Percentiles rank a stretch among this genome's conserved stretches.
These are phyloP conservation scores for Adenanthera pavonina DNA, from an alignment of 306 rosid species.

Conservation along the genomic window DNA sequence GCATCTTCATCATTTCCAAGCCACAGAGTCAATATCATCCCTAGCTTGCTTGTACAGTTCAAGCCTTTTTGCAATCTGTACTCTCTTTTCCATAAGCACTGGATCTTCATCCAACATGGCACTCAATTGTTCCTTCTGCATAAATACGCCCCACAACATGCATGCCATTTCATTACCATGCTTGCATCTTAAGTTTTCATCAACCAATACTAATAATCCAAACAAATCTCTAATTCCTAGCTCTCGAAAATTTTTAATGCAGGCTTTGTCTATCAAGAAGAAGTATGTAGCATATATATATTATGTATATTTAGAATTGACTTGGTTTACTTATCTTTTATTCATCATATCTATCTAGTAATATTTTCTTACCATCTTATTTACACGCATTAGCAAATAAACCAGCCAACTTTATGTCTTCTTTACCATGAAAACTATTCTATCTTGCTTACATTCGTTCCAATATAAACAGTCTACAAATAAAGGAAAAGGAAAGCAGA, in stretches of 20 bases:
- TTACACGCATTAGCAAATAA: not conserved
- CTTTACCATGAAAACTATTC: constrained; percentile 1
- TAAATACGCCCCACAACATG: constrained; percentile 24
- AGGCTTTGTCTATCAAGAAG: not conserved
- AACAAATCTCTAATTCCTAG: not conserved
- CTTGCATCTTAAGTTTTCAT: not conserved
- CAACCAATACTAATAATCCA: not conserved
- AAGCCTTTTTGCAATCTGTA: constrained; percentile 80
- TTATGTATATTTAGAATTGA: not conserved
- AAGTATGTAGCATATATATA: not conserved
- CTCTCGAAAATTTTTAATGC: not conserved
- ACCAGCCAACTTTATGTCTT: constrained; percentile 3
- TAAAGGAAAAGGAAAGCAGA: not conserved
- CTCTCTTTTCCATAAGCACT: constrained; percentile 85
- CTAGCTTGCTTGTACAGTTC: constrained; percentile 96
- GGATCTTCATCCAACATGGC: constrained; percentile 98
- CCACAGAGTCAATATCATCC: constrained; percentile 93
- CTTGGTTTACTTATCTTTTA: not conserved
- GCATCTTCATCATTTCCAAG: constrained; percentile 73
- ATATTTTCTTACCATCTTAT: not conserved
- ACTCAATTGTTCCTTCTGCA: constrained; percentile 90
- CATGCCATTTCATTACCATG: not conserved
- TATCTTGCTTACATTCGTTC: constrained; percentile 8
- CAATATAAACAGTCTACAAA: not conserved
- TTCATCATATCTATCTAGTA: not conserved